phyloP scores from a whole-genome alignment of 805 yeast genomes.

The Yarrowia sp. region DNA sequence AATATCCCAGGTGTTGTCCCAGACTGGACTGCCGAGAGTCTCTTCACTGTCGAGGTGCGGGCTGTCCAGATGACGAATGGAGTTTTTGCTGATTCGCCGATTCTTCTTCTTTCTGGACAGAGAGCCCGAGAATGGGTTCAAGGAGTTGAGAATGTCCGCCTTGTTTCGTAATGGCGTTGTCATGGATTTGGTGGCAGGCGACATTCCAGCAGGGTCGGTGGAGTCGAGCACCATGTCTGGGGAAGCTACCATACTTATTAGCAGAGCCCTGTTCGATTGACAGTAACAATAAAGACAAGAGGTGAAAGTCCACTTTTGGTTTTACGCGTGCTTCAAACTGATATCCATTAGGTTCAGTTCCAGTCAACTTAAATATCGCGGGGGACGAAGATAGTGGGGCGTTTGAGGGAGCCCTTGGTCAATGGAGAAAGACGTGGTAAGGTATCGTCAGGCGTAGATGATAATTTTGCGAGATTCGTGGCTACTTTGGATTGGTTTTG shows the following conservation, averaged over 20 bases:
- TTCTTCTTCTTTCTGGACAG: constrained; percentile 1
- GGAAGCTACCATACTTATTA: constrained; percentile 16
- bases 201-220: constrained; percentile 5
- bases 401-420: neutral
- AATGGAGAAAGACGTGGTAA: neutral
- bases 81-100: constrained; percentile 15
- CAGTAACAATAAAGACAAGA: constrained; percentile 6
- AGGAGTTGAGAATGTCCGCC: constrained; percentile 11
- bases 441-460: neutral
- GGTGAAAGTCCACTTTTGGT: constrained; percentile 3
- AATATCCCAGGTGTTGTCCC: constrained; percentile 12
- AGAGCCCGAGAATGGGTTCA: constrained; percentile 17
- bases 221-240: neutral
- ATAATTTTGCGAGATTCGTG: neutral
- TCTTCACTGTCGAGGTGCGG: constrained; percentile 11
- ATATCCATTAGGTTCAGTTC: neutral
- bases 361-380: neutral
- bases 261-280: neutral
- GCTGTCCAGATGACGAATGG: constrained; percentile 14
- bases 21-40: constrained; percentile 2
- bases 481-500: neutral
- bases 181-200: constrained; percentile 3
- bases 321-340: constrained; percentile 15
- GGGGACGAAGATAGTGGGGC: neutral
- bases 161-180: constrained; percentile 16